These are phyloP conservation scores for Ogataea sp. DNA, from an alignment of 805 yeast species.

Conservation along the genomic window DNA sequence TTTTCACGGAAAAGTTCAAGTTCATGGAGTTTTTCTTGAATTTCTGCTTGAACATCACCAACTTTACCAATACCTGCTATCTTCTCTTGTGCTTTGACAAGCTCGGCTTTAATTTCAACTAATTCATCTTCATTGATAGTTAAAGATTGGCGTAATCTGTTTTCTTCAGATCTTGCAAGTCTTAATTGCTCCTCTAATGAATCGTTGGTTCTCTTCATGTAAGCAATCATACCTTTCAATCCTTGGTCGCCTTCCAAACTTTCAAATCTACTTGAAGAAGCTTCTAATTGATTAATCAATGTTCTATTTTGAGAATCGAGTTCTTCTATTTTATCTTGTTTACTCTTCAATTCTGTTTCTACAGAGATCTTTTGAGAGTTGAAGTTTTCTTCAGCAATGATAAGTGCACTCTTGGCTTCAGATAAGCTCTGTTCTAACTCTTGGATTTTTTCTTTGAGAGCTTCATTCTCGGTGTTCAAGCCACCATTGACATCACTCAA, in stretches of 20 bases:
- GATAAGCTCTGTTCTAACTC: slow-evolving; percentile 29
- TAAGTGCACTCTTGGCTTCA: slow-evolving; percentile 25
- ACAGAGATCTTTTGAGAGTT: slow-evolving; percentile 30
- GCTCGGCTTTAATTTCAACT: slow-evolving; percentile 41
- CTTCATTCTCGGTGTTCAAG: slow-evolving; percentile 9
- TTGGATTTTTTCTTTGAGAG: slow-evolving; percentile 20
- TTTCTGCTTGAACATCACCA: slow-evolving; percentile 11
- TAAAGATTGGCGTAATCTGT: slow-evolving; percentile 42
- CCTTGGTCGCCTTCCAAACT: slow-evolving; percentile 21
- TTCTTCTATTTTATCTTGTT: slow-evolving; percentile 42
- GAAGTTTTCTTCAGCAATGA: slow-evolving; percentile 36
- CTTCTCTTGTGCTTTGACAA: slow-evolving; percentile 24
- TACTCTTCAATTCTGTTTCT: slow-evolving; percentile 39
- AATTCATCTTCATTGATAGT: slow-evolving; percentile 41
- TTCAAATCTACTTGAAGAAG: slow-evolving; percentile 9
- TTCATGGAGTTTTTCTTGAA: slow-evolving; percentile 21
- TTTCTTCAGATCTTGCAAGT: slow-evolving; percentile 43
- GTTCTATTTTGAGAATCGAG: slow-evolving; percentile 60
- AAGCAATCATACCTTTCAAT: slow-evolving; percentile 46
- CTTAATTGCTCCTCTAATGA: slow-evolving; percentile 53
- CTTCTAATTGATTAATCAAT: slow-evolving; percentile 57
- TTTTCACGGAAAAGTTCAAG: slow-evolving; percentile 22
- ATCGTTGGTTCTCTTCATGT: slow-evolving; percentile 70
- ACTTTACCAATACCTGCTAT: slow-evolving; percentile 14
- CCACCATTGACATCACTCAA: slow-evolving; percentile 12